Base-by-base conservation (phyloP, 768 basidiomycete genomes). In the Suillus discolor region DNA sequence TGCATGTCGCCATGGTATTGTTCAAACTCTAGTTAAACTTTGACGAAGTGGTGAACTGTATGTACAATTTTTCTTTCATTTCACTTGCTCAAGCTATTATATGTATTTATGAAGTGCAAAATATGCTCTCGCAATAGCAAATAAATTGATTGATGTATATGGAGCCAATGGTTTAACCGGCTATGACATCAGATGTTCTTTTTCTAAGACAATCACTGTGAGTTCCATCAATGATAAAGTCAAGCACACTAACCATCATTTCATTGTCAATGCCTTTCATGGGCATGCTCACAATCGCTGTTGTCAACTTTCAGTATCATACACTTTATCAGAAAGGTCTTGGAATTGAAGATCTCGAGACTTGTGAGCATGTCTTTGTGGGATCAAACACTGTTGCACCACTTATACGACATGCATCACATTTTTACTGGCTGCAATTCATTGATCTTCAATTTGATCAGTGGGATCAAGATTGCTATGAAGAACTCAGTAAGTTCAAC, bases 41-140 rank as follows among this genome's bases (percentile, higher is more conserved):
- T 3, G 78, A 6, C 60, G 55, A 12, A 78, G 76, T 62, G 78
- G 79, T 12, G 77, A 81, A 64, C 64, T 80, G 79, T 80, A 71
- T 57, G 78, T 75, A 31, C n/a, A 60, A 39, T 18, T 64, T 28
- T 28, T 28, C 28, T 28, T 28, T 28, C 28, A 28, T 28, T 28
- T 28, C 28, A 28, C 55, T 55, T 51, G 49, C 45, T 34, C 49
- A 15, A 25, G 41, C 31, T 47, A 47, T 4, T 1, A 47, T 23
- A 47, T 57, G 16, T n/a, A 60, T n/a, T 42, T 31, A 16, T 28
- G 31, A 6, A 64, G 63, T 6, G 28, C 39, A 4, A 64, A 64
- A 8, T 59, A 64, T 59, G 41, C 23, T 20, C 23, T 64, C 4
- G 42, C 75, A 12, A 65, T 66, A 15, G 39, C 74, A 6, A 67